Conservation (phyloP, 345 rosid genomes). For the Orychophragmus violaceus region DNA sequence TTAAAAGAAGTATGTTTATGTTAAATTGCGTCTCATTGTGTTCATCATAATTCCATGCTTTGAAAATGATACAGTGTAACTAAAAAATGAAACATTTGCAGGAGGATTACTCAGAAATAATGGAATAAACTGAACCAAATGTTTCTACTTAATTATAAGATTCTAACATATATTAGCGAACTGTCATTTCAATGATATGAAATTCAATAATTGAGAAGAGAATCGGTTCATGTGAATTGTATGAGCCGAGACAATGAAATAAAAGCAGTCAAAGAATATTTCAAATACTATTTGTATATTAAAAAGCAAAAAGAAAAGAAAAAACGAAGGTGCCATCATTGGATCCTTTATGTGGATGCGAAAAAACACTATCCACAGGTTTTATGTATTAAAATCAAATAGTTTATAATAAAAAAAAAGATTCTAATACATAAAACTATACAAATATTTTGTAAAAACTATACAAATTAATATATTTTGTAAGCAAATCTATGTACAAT, state of each 20-base stretch:
- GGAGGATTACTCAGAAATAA: not conserved
- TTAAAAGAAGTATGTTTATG: not conserved
- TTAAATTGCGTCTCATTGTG: not conserved
- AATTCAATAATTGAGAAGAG: constrained; percentile 19
- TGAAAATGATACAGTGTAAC: not conserved
- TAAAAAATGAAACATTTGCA: not conserved
- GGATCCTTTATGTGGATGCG: constrained; percentile 24
- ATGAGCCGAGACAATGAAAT: constrained; percentile 1
- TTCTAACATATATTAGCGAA: not conserved
- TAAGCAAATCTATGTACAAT: not conserved
- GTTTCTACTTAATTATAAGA: not conserved
- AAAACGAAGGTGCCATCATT: constrained; percentile 18
- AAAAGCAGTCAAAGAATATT: constrained; percentile 26
- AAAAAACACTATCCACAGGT: constrained; percentile 23
- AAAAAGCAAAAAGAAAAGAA: not conserved
- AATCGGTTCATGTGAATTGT: constrained; percentile 1
- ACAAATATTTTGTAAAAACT: too few species aligned
- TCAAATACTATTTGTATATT: constrained; percentile 8
- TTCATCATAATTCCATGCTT: not conserved
- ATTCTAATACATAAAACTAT: too few species aligned
- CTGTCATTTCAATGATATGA: not conserved
- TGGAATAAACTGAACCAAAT: not conserved
- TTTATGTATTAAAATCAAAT: not conserved
- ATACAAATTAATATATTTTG: not conserved
- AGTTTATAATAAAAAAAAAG: too few species aligned